phyloP scores from a whole-genome alignment of 2,329 filamentous ascomycete genomes.

The Neonectria neomacrospora region DNA sequence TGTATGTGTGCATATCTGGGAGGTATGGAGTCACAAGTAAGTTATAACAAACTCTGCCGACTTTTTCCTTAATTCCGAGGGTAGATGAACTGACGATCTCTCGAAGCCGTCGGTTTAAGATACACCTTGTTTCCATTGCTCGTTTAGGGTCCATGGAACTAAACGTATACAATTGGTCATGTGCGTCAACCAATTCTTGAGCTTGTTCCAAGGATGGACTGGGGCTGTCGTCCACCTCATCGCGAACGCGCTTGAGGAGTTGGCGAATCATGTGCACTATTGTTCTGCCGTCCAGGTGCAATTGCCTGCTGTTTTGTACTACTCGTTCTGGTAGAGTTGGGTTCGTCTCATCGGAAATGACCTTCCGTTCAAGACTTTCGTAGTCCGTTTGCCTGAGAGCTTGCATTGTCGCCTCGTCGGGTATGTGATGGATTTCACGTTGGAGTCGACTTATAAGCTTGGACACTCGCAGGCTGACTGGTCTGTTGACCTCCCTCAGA shows the following conservation, averaged over 20 bases:
- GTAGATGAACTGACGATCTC: slow-evolving; percentile 40
- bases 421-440: slow-evolving; percentile 45
- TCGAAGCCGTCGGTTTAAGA: slow-evolving; percentile 47
- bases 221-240: slow-evolving; percentile 37
- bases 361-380: slow-evolving; percentile 45
- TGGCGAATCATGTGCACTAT: slow-evolving; percentile 45
- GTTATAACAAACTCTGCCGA: slow-evolving; percentile 68
- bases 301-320: slow-evolving; percentile 41
- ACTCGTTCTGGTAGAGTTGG: slow-evolving; percentile 32
- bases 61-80: slow-evolving; percentile 47
- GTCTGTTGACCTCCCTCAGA: slow-evolving; percentile 51
- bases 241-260: slow-evolving; percentile 46
- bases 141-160: slow-evolving; percentile 42
- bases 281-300: slow-evolving; percentile 43
- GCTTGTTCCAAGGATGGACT: slow-evolving; percentile 48
- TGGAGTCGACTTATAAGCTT: slow-evolving; percentile 44
- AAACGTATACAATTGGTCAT: slow-evolving; percentile 41
- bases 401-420: slow-evolving; percentile 36
- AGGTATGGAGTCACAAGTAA: slow-evolving; percentile 70
- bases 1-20: slow-evolving; percentile 76
- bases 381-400: slow-evolving; percentile 43
- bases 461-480: slow-evolving; percentile 43
- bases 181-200: slow-evolving; percentile 32
- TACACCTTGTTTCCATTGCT: slow-evolving; percentile 40
- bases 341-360: slow-evolving; percentile 45